Percentiles rank a stretch among this genome's conserved stretches.
phyloP scores from a whole-genome alignment of 2,329 filamentous ascomycete genomes.

The Diaporthe sp. region DNA sequence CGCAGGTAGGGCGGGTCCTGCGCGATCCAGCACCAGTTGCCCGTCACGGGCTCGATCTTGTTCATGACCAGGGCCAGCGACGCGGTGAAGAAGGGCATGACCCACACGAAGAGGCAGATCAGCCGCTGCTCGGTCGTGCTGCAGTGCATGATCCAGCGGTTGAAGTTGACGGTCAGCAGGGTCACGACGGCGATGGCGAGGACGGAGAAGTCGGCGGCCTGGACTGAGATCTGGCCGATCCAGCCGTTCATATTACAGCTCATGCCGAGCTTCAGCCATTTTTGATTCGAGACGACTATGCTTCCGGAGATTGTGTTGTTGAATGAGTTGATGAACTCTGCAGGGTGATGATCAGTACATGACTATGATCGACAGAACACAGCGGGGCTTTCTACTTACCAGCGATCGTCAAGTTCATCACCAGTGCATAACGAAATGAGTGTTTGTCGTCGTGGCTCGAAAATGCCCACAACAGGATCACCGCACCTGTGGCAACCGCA shows the following conservation, averaged over 20 bases:
- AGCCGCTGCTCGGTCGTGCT: constrained; percentile 30
- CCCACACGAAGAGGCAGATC: constrained; percentile 37
- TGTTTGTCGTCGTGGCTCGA: constrained; percentile 35
- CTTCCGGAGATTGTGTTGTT: constrained; percentile 39
- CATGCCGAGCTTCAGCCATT: constrained; percentile 14
- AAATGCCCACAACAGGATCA: constrained; percentile 35
- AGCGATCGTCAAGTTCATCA: constrained; percentile 37
- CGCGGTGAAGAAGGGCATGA: constrained; percentile 35
- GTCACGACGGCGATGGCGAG: constrained; percentile 39
- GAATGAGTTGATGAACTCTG: constrained; percentile 39
- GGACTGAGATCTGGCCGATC: constrained; percentile 39
- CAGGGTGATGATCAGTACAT: neutral
- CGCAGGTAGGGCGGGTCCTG: constrained; percentile 37
- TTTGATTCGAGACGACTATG: constrained; percentile 19
- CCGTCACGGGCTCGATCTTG: constrained; percentile 39
- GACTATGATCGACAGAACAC: too few relatives aligned
- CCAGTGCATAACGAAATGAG: constrained; percentile 36
- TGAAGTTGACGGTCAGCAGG: constrained; percentile 35
- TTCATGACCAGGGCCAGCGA: constrained; percentile 29
- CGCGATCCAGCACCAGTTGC: constrained; percentile 41
- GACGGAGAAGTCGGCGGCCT: constrained; percentile 41
- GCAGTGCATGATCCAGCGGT: constrained; percentile 29
- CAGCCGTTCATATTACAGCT: constrained; percentile 37
- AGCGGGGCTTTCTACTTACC: constrained; percentile 10
- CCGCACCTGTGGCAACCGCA: constrained; percentile 38